Conservation (phyloP, 805 yeast species). For the Grigorovia humatica region DNA sequence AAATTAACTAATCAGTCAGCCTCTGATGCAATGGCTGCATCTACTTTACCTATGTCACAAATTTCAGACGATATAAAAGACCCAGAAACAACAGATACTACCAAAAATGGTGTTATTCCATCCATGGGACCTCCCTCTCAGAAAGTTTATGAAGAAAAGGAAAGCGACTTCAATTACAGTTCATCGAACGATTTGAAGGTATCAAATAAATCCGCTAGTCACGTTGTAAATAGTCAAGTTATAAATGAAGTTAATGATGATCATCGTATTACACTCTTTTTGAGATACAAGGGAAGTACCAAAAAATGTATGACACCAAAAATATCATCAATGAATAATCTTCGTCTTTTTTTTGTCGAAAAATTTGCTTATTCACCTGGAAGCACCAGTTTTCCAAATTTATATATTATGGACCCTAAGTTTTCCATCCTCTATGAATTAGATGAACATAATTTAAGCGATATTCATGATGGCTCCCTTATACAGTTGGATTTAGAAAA, state of each 20-base stretch:
- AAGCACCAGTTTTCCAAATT: constrained; percentile 59
- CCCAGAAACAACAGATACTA: not conserved
- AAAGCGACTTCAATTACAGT: not conserved
- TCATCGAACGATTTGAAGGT: not conserved
- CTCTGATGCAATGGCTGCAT: constrained; percentile 18
- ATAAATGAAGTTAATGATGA: not conserved
- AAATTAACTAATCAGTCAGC: constrained; percentile 45
- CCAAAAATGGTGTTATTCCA: not conserved
- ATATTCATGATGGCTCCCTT: constrained; percentile 49
- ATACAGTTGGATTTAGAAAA: constrained; percentile 36
- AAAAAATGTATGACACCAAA: constrained; percentile 36
- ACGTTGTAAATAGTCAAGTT: no score
- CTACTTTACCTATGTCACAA: constrained; percentile 8
- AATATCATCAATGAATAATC: constrained; percentile 32
- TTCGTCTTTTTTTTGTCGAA: constrained; percentile 71
- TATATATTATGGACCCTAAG: constrained; percentile 56
- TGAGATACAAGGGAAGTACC: constrained; percentile 42
- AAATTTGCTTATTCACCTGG: constrained; percentile 79
- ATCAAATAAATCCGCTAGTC: no score
- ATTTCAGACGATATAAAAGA: not conserved
- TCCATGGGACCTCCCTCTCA: not conserved
- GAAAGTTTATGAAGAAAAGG: not conserved
- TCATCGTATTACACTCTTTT: constrained; percentile 29
- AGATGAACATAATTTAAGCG: constrained; percentile 55
- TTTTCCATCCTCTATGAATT: constrained; percentile 64